These are phyloP conservation scores for Acmispon strigosus DNA, from an alignment of 306 rosid genomes.

Conservation along the genomic window DNA sequence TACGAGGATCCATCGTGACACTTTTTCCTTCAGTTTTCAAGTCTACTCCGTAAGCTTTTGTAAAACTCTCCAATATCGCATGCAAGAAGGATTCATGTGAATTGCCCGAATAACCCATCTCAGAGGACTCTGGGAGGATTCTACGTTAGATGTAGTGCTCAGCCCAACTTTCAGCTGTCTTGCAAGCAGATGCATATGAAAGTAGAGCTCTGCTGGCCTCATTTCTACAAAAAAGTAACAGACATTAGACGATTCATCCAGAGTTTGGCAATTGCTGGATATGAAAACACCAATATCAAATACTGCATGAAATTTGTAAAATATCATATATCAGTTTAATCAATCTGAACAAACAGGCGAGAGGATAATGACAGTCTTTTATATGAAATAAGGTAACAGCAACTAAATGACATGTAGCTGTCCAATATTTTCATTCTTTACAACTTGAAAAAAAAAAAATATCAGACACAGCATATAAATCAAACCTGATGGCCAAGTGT, in stretches of 20 bases:
- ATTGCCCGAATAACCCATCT: slow-evolving; percentile 84
- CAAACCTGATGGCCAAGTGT: slow-evolving; percentile 68
- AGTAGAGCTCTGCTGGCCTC: slow-evolving; percentile 83
- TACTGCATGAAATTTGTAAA: too few relatives aligned
- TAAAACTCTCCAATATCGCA: slow-evolving; percentile 77
- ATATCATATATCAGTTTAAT: too few relatives aligned
- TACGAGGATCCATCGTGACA: not conserved
- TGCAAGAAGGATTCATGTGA: slow-evolving; percentile 72
- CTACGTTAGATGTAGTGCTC: slow-evolving; percentile 26
- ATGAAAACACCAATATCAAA: too few relatives aligned
- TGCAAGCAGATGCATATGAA: slow-evolving; percentile 88
- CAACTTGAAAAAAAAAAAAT: too few relatives aligned
- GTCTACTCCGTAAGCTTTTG: slow-evolving; percentile 33
- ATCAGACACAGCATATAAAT: too few relatives aligned
- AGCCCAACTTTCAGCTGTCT: slow-evolving; percentile 33
- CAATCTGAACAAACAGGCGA: too few relatives aligned
- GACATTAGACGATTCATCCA: too few relatives aligned
- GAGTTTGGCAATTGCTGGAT: too few relatives aligned
- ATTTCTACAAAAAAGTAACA: slow-evolving; percentile 16
- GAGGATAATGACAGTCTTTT: too few relatives aligned
- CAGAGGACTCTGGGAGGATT: slow-evolving; percentile 48
- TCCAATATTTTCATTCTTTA: too few relatives aligned
- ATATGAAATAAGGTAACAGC: too few relatives aligned
- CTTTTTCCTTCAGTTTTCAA: not conserved
- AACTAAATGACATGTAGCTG: too few relatives aligned